Base-by-base conservation (phyloP, 129 eudicot genomes). In the Helichrysum umbraculigerum region DNA sequence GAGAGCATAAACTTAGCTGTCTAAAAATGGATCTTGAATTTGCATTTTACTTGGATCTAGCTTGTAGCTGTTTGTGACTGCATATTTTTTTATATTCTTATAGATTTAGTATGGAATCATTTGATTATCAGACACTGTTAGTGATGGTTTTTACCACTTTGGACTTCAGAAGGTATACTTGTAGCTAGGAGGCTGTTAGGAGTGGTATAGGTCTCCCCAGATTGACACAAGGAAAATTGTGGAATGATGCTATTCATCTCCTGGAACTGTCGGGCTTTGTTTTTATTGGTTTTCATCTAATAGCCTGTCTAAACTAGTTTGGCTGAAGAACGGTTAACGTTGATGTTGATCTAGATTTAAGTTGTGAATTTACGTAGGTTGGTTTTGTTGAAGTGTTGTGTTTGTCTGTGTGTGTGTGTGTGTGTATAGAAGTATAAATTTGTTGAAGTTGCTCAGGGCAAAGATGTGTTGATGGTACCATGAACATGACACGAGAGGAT, bases 161-260 rank as follows among this genome's bases (percentile, higher is more conserved):
- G 17, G 52, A 44, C 17, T 44, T 44, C 1, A 12, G 17, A 44
- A 44, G 52, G 17, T 44, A 12, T 44, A 44, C 52, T 12, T 44
- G 52, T 56, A 68, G 80, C 11, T 37, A 35, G 7, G 25, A 16
- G 60, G 21, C 68, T 76, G 62, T 11, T 35, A 34, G 29, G 69
- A 60, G 68, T 3, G 69, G 4, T 73, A 21, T 73, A 35, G 69
- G 39, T 25, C 44, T 11, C 20, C 42, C 61, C 4, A 41, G 61
- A 17, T 16, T 71, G 2, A 30, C 44, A 51, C 17, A 50, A 16
- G 64, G 57, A 30, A 3, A 34, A 28, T 67, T 11, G 22, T 17
- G 17, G 20, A 20, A 37, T 42, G 22, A 4, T 51, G 21, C 20
- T 52, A 52, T 52, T 52, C 8, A 16, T 52, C 8, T 7, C 59